Evolutionary conservation across 228 moss, liverwort and hornwort genomes (phyloP).

Genomic region (Sphagnum fallax): DNA sequence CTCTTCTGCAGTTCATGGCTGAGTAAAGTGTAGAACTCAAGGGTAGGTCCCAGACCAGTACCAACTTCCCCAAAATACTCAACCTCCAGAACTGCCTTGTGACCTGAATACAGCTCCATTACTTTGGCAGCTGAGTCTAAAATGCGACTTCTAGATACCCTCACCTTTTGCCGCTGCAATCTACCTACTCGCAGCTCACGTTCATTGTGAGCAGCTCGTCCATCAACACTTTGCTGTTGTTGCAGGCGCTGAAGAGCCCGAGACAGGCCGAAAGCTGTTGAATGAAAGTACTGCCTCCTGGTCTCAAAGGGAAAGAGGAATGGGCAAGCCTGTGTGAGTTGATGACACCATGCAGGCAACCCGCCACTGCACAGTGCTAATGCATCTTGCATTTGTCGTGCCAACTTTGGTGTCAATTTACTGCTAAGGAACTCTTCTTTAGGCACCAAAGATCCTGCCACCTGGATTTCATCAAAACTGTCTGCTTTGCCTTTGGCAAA

Average conservation of each 20-base stretch:
- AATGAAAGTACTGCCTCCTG: conserved; percentile 93
- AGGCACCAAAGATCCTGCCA: conserved; percentile 55
- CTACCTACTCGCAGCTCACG: conserved; percentile 91
- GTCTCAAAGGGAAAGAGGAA: conserved; percentile 99
- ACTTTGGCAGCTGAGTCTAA: conserved; percentile 93
- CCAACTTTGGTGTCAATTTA: conserved; percentile 93
- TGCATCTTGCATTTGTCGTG: conserved; percentile 99
- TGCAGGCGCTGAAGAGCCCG: conserved; percentile 95
- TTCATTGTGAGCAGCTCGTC: conserved; percentile 57
- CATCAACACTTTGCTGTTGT: conserved; percentile 93
- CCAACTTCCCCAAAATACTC: conserved; percentile 99
- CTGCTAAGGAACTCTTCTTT: conserved; percentile 84
- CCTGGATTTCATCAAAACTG: conserved; percentile 30
- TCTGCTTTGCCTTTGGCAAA: conserved; percentile 53
- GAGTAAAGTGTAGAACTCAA: conserved; percentile 95
- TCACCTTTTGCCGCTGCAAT: conserved; percentile 96
- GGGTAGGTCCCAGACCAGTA: conserved; percentile 92
- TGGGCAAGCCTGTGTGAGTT: conserved; percentile 90
- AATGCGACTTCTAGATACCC: conserved; percentile 89
- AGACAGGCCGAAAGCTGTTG: conserved; percentile 87
- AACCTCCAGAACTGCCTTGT: conserved; percentile 96
- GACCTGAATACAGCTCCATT: conserved; percentile 95
- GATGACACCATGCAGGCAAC: conserved; percentile 93
- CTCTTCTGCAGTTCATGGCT: conserved; percentile 89
- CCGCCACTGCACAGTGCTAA: conserved; percentile 97